Evolutionary conservation across 2,329 filamentous ascomycete genomes (phyloP).

Genomic region (Fusarium chaquense): DNA sequence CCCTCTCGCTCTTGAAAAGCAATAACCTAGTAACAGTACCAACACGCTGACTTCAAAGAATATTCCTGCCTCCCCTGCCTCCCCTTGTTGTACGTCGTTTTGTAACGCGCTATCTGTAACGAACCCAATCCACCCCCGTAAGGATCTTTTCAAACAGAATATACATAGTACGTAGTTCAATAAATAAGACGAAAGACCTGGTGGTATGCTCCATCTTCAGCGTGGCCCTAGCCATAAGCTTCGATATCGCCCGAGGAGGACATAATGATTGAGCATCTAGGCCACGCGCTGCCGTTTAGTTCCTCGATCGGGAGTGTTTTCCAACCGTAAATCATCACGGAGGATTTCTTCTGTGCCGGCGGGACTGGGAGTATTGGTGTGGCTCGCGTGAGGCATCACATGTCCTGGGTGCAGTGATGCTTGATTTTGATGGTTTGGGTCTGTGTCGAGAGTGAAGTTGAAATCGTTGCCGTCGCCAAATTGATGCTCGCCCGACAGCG

Average conservation of each 20-base stretch:
- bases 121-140: neutral
- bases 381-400: conserved; percentile 10
- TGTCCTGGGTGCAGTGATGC: conserved; percentile 51
- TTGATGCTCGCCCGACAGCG: conserved; percentile 53
- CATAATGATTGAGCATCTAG: conserved; percentile 23
- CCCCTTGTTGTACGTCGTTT: neutral
- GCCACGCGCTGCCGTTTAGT: conserved; percentile 56
- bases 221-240: neutral
- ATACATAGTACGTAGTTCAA: conserved; percentile 5
- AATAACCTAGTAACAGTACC: conserved; percentile 4
- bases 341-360: conserved; percentile 64
- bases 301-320: conserved; percentile 46
- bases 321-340: conserved; percentile 55
- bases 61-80: neutral
- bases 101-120: neutral
- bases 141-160: neutral
- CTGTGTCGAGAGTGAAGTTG: conserved; percentile 62
- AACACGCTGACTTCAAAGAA: conserved; percentile 21
- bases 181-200: conserved; percentile 14
- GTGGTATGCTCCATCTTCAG: neutral
- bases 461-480: conserved; percentile 63
- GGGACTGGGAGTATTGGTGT: conserved; percentile 58
- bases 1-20: neutral
- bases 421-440: conserved; percentile 45
- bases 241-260: neutral